Evolutionary conservation across 1,284 basidiomycete genomes (phyloP).

Genomic region (Cryptococcus amylolentus): DNA sequence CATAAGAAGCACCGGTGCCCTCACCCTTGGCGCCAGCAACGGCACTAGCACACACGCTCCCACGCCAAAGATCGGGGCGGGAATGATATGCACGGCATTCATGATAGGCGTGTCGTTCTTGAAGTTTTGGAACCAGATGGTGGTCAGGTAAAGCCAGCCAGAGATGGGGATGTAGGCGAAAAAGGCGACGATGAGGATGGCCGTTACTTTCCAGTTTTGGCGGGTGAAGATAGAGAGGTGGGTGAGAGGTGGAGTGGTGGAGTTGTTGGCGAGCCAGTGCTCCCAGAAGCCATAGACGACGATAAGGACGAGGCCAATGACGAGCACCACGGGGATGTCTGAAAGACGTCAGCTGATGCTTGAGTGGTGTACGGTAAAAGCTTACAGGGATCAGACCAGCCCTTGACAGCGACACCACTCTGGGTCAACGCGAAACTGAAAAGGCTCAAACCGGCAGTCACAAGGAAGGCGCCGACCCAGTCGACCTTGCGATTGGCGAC

Average conservation of each 20-base stretch:
- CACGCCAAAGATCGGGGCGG: conserved; percentile 31
- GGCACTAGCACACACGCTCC: conserved; percentile 29
- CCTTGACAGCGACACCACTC: conserved; percentile 20
- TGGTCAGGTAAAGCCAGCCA: conserved; percentile 19
- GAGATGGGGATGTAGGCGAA: conserved; percentile 25
- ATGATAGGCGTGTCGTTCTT: conserved; percentile 19
- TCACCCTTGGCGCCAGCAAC: conserved; percentile 17
- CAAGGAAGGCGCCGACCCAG: conserved; percentile 31
- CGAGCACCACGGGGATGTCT: conserved; percentile 37
- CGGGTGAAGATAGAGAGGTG: conserved; percentile 26
- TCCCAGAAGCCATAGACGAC: conserved; percentile 37
- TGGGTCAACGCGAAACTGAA: conserved; percentile 34
- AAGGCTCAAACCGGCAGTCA: conserved; percentile 30
- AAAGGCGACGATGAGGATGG: conserved; percentile 25
- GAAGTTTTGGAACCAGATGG: conserved; percentile 30
- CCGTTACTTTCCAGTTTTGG: conserved; percentile 21
- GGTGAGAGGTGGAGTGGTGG: conserved; percentile 33
- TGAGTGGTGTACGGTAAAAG: neutral
- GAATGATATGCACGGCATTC: conserved; percentile 26
- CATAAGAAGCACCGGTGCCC: conserved; percentile 26
- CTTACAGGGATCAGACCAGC: conserved; percentile 33
- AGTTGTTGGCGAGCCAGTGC: conserved; percentile 53
- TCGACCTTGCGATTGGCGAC: conserved; percentile 21
- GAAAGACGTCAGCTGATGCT: neutral
- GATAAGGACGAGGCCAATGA: conserved; percentile 32